Conservation (phyloP, 345 rosid species). For the Physaria fendleri region DNA sequence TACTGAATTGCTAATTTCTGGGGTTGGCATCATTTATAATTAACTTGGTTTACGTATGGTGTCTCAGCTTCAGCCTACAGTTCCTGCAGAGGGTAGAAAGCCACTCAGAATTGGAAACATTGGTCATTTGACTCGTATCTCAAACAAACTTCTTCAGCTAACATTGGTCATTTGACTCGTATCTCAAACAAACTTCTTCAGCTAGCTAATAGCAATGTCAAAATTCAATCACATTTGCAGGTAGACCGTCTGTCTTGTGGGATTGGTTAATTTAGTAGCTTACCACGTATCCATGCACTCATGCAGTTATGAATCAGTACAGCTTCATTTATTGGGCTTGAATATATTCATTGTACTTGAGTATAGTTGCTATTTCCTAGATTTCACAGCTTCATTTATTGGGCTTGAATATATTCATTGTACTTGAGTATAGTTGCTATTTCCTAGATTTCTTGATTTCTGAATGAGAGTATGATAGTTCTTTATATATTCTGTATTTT, state of each 20-base stretch:
- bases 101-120: slow-evolving; percentile 76
- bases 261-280: not conserved
- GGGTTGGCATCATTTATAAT: slow-evolving; percentile 2
- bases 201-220: slow-evolving; percentile 52
- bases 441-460: not conserved
- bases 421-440: not conserved
- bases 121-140: slow-evolving; percentile 82
- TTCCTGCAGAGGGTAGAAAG: slow-evolving; percentile 58
- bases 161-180: slow-evolving; percentile 82
- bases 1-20: slow-evolving; percentile 4
- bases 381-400: not conserved
- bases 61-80: slow-evolving; percentile 64
- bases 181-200: slow-evolving; percentile 80
- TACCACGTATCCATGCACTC: slow-evolving; percentile 4
- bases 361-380: not conserved
- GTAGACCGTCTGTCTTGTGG: slow-evolving; percentile 25
- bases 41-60: slow-evolving; percentile 20
- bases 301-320: not conserved
- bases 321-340: slow-evolving; percentile 1
- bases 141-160: slow-evolving; percentile 78
- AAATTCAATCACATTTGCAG: slow-evolving; percentile 68
- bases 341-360: no score
- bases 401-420: not conserved
- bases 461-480: not conserved
- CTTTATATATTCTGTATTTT: not conserved